phyloP scores from a whole-genome alignment of 176 grass and related monocot genomes.

The Musa acuminata region DNA sequence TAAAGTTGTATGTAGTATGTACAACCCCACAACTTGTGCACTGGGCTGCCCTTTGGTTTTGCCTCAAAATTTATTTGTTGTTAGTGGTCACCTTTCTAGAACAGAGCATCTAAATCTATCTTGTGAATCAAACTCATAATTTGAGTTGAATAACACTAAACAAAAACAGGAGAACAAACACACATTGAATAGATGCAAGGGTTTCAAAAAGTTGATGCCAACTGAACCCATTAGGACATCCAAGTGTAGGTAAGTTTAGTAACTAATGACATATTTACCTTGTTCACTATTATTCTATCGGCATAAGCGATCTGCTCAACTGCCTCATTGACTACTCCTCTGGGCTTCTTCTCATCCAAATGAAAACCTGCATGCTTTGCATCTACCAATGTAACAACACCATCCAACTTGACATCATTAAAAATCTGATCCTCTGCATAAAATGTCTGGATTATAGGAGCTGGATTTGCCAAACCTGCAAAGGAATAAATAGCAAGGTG shows the following conservation, averaged over 20 bases:
- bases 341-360: conserved; percentile 89
- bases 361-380: conserved; percentile 75
- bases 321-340: conserved; percentile 92
- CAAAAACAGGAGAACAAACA: too few species aligned
- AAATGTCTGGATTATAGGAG: conserved; percentile 96
- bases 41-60: not conserved
- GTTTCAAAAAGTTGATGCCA: not conserved
- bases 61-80: not conserved
- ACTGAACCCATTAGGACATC: not conserved
- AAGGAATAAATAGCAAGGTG: conserved; percentile 9
- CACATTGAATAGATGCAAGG: too few species aligned
- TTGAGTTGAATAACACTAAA: not conserved
- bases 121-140: not conserved
- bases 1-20: too few species aligned
- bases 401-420: conserved; percentile 90
- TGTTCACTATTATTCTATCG: conserved; percentile 98
- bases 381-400: conserved; percentile 98
- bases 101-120: not conserved
- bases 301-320: conserved; percentile 95
- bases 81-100: not conserved
- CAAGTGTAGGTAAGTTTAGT: not conserved
- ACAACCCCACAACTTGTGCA: too few species aligned
- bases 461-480: conserved; percentile 82
- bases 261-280: conserved; percentile 35
- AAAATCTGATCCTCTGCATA: conserved; percentile 89